phyloP scores from a whole-genome alignment of 1,139 yeast genomes.

The Candida neerlandica region DNA sequence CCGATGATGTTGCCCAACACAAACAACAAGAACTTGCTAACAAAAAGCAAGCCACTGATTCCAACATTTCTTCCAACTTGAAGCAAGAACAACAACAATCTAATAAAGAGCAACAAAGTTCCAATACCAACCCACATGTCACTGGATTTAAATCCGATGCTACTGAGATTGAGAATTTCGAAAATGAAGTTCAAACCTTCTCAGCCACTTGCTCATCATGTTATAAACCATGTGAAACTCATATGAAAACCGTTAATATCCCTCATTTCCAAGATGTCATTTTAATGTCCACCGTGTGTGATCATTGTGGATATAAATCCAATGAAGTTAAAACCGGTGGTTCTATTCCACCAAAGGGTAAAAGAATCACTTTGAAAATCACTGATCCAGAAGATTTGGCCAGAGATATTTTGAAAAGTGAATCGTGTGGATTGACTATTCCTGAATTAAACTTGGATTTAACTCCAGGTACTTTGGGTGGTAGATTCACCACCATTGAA shows the following conservation, averaged over 20 bases:
- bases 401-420: conserved; percentile 92
- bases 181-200: conserved; percentile 91
- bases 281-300: conserved; percentile 94
- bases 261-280: conserved; percentile 98
- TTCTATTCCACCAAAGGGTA: conserved; percentile 86
- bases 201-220: conserved; percentile 93
- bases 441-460: conserved; percentile 92
- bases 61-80: conserved; percentile 31
- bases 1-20: conserved; percentile 68
- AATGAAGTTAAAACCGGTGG: conserved; percentile 99
- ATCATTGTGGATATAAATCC: conserved; percentile 91
- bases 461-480: conserved; percentile 96
- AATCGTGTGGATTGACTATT: conserved; percentile 81
- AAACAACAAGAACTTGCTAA: conserved; percentile 41
- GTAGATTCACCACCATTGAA: conserved; percentile 95
- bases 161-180: conserved; percentile 81
- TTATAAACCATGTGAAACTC: conserved; percentile 78
- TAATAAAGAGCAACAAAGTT: not conserved
- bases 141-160: conserved; percentile 66
- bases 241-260: conserved; percentile 94
- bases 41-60: conserved; percentile 40
- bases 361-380: conserved; percentile 68
- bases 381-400: conserved; percentile 94
- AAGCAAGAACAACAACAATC: conserved; percentile 13
- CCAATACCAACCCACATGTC: conserved; percentile 47